Evolutionary conservation across 2,329 filamentous ascomycete genomes (phyloP).

Genomic region (Pseudogymnoascus sp.): DNA sequence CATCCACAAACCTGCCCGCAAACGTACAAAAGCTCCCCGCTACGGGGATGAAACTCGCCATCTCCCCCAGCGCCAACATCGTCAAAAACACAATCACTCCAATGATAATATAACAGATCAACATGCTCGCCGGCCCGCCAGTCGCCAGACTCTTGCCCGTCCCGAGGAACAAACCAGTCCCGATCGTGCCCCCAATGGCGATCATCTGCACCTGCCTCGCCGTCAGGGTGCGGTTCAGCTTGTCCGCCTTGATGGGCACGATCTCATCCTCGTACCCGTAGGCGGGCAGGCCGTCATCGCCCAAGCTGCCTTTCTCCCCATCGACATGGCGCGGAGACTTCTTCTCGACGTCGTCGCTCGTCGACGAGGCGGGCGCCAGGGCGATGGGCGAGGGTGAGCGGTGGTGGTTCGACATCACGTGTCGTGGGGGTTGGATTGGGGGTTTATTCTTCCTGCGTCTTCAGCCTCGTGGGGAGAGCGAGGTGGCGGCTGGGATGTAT

Average conservation of each 20-base stretch:
- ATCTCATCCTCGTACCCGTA: background rate
- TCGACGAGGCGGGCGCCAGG: background rate
- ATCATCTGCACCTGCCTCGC: constrained; percentile 63
- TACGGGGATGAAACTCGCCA: constrained; percentile 51
- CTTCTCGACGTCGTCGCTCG: background rate
- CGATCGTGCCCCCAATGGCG: constrained; percentile 53
- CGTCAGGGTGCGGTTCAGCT: constrained; percentile 48
- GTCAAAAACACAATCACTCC: constrained; percentile 52
- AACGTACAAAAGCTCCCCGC: constrained; percentile 49
- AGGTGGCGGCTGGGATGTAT: background rate
- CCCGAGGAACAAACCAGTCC: constrained; percentile 56
- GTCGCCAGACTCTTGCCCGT: constrained; percentile 53
- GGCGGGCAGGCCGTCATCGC: background rate
- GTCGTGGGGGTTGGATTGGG: background rate
- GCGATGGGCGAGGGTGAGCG: background rate
- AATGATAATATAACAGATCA: constrained; percentile 50
- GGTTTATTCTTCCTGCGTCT: background rate
- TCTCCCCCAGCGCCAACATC: constrained; percentile 53
- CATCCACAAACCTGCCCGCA: constrained; percentile 47
- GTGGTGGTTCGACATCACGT: background rate
- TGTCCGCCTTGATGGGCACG: constrained; percentile 31
- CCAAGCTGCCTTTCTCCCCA: background rate
- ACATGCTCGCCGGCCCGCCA: constrained; percentile 51
- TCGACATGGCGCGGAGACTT: background rate
- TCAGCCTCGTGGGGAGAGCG: background rate